A percentile compares a stretch with the other conserved stretches of the same genome.
phyloP scores from a whole-genome alignment of 345 rosid genomes.

The Geranium brycei region DNA sequence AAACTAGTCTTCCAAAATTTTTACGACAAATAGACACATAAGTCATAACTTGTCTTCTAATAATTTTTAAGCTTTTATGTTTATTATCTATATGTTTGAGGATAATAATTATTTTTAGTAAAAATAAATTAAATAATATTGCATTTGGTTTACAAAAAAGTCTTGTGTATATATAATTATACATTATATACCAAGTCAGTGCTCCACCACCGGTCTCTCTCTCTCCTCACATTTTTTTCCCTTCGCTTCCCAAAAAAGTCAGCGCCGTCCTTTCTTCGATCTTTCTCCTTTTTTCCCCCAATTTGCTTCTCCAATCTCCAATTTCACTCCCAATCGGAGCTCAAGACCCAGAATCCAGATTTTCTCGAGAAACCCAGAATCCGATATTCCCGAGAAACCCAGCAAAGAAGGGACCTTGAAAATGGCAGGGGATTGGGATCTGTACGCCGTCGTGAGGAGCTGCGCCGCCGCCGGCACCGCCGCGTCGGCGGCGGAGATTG shows the following conservation, averaged over 20 bases:
- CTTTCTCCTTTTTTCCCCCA: conserved; percentile 19
- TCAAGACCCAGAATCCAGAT: no score
- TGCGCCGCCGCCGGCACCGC: conserved; percentile 18
- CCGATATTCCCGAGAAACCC: no score
- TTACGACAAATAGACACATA: no score
- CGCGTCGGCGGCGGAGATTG: neutral
- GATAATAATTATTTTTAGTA: no score
- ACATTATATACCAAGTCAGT: conserved; percentile 26
- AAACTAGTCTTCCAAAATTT: no score
- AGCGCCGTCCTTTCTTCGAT: conserved; percentile 44
- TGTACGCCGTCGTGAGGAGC: conserved; percentile 61
- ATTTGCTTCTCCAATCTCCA: conserved; percentile 6
- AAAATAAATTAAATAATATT: no score
- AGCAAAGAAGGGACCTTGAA: no score
- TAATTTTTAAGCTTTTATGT: no score
- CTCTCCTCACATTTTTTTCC: conserved; percentile 12
- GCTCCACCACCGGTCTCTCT: conserved; percentile 20
- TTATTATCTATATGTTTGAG: no score
- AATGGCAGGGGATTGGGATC: conserved; percentile 72
- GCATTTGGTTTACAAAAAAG: no score
- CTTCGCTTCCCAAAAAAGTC: conserved; percentile 32
- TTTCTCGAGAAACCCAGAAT: no score
- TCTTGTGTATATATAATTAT: conserved; percentile 36
- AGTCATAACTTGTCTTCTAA: no score
- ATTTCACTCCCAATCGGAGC: neutral